phyloP scores from a whole-genome alignment of 108 stramenopile species.

The Seminavis robusta region DNA sequence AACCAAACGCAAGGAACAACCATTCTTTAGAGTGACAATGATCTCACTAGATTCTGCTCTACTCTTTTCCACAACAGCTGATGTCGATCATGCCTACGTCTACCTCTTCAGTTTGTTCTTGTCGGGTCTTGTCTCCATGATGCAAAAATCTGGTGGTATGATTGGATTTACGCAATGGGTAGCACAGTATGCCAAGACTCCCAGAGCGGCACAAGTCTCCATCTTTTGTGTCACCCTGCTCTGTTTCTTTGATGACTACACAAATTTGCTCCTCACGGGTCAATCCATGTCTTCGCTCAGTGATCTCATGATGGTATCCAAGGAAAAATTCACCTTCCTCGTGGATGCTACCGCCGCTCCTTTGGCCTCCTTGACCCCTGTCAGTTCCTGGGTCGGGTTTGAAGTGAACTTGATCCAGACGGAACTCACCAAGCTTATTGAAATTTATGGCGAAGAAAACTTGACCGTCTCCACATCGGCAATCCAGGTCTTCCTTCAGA shows the following conservation, averaged over 20 bases:
- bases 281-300: conserved; percentile 40
- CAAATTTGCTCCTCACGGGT: conserved; percentile 54
- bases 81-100: conserved; percentile 27
- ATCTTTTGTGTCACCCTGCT: conserved; percentile 32
- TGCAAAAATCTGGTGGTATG: conserved; percentile 52
- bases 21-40: too few species aligned
- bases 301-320: conserved; percentile 37
- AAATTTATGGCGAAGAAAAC: conserved; percentile 7
- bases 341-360: conserved; percentile 59
- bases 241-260: conserved; percentile 59
- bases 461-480: conserved; percentile 22
- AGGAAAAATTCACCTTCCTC: conserved; percentile 62
- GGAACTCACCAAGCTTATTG: conserved; percentile 37
- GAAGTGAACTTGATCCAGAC: conserved; percentile 42
- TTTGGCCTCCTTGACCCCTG: conserved; percentile 47
- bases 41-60: too few species aligned
- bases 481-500: conserved; percentile 37
- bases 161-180: conserved; percentile 31
- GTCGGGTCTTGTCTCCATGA: conserved; percentile 45
- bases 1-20: too few species aligned
- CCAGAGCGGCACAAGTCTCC: conserved; percentile 35
- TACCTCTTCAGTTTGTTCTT: conserved; percentile 51
- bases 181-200: conserved; percentile 23
- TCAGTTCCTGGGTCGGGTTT: conserved; percentile 60
- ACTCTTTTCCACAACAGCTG: conserved; percentile 10